A percentile compares a stretch with the other conserved stretches of the same genome.
Conservation (phyloP, 2,329 filamentous ascomycete species). For the Fusarium tuaranense region DNA sequence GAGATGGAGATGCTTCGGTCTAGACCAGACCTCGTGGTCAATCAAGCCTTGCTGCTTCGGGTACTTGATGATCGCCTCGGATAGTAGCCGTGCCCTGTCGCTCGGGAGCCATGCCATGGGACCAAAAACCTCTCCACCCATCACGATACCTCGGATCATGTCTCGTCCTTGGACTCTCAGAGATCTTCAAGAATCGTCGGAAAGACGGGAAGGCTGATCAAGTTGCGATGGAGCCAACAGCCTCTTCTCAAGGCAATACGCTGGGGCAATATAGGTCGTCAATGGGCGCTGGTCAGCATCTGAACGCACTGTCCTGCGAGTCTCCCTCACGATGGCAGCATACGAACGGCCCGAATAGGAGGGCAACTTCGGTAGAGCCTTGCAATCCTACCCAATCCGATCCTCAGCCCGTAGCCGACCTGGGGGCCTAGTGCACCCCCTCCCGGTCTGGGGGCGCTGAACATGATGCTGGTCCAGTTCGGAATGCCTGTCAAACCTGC, state of each 20-base stretch:
- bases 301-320: constrained; percentile 3
- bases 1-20: constrained; percentile 20
- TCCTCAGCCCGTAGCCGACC: constrained; percentile 26
- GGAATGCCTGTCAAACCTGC: constrained; percentile 37
- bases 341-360: constrained; percentile 45
- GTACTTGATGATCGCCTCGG: constrained; percentile 20
- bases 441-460: constrained; percentile 26
- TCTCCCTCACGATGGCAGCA: constrained; percentile 21
- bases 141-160: constrained; percentile 1
- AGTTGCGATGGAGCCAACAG: background rate
- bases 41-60: background rate
- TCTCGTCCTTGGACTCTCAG: background rate
- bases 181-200: background rate
- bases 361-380: constrained; percentile 26
- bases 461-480: constrained; percentile 7
- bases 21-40: constrained; percentile 24
- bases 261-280: constrained; percentile 3
- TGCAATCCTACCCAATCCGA: constrained; percentile 28
- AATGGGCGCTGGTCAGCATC: background rate
- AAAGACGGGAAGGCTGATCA: background rate
- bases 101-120: constrained; percentile 25
- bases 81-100: constrained; percentile 33
- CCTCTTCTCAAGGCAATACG: background rate
- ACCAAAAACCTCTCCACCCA: background rate
- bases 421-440: constrained; percentile 29